A percentile compares a stretch with the other conserved stretches of the same genome.
phyloP scores from a whole-genome alignment of 495 filamentous ascomycete species.

The Extremus antarcticus region DNA sequence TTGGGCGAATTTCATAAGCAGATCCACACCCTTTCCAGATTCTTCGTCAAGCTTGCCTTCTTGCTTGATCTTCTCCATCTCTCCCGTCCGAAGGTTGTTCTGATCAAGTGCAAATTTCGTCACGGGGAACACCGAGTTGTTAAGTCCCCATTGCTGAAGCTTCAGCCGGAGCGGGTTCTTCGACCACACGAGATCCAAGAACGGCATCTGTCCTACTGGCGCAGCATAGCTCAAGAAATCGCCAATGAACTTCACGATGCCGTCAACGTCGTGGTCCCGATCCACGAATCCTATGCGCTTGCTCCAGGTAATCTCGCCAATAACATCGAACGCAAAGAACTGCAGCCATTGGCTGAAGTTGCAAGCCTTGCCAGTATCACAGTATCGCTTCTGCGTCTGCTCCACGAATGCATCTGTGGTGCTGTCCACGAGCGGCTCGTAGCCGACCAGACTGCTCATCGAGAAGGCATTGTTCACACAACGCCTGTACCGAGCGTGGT shows the following conservation, averaged over 20 bases:
- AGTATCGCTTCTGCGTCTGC: constrained; percentile 52
- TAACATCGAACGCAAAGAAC: constrained; percentile 38
- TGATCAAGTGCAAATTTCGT: constrained; percentile 48
- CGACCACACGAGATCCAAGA: constrained; percentile 9
- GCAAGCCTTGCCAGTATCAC: constrained; percentile 39
- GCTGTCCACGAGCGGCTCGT: constrained; percentile 63
- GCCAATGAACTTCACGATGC: constrained; percentile 23
- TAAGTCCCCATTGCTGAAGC: constrained; percentile 31
- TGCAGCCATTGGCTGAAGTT: constrained; percentile 66
- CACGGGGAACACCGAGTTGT: constrained; percentile 50
- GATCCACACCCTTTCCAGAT: constrained; percentile 32
- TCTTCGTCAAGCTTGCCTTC: constrained; percentile 29
- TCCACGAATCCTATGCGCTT: constrained; percentile 34
- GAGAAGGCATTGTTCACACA: constrained; percentile 64
- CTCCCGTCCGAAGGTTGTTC: constrained; percentile 42
- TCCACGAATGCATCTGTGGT: constrained; percentile 51
- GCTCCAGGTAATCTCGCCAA: constrained; percentile 33
- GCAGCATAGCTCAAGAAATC: constrained; percentile 7
- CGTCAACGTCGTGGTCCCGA: constrained; percentile 29
- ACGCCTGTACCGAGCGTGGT: constrained; percentile 58
- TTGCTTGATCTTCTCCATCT: constrained; percentile 31
- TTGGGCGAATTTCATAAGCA: constrained; percentile 39
- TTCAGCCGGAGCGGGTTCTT: constrained; percentile 14
- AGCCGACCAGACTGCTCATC: constrained; percentile 59
- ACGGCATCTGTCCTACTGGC: constrained; percentile 15